phyloP scores from a whole-genome alignment of 2,329 filamentous ascomycete species.

The Pezicula neosporulosa region DNA sequence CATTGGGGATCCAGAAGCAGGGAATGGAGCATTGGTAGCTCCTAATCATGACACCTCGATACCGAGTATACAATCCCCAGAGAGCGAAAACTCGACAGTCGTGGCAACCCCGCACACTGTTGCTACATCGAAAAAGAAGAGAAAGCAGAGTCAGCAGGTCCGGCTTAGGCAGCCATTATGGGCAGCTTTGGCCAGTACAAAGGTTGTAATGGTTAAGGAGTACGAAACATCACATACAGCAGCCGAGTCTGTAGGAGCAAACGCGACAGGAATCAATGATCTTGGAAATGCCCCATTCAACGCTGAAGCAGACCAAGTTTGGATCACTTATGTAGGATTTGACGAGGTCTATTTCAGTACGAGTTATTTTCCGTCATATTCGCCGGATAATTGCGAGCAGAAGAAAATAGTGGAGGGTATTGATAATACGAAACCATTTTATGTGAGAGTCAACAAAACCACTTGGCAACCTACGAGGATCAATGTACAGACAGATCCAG shows the following conservation, averaged over 20 bases:
- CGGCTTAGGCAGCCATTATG: conserved; percentile 88
- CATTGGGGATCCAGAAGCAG: conserved; percentile 60
- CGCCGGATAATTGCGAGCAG: conserved; percentile 30
- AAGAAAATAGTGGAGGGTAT: conserved; percentile 40
- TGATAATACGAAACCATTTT: conserved; percentile 72
- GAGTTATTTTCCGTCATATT: conserved; percentile 54
- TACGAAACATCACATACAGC: conserved; percentile 78
- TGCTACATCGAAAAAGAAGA: conserved; percentile 72
- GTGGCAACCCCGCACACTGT: conserved; percentile 27
- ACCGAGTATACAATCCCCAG: conserved; percentile 15
- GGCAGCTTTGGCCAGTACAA: conserved; percentile 92
- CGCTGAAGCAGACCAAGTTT: conserved; percentile 67
- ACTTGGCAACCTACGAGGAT: conserved; percentile 78
- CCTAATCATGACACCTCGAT: conserved; percentile 42
- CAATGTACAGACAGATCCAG: conserved; percentile 41
- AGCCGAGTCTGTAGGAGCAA: conserved; percentile 69
- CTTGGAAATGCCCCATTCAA: conserved; percentile 73
- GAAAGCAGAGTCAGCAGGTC: conserved; percentile 88
- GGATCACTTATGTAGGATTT: conserved; percentile 76
- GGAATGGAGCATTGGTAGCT: conserved; percentile 43
- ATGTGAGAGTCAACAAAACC: conserved; percentile 74
- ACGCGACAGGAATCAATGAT: conserved; percentile 74
- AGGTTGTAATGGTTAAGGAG: conserved; percentile 93
- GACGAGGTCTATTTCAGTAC: conserved; percentile 77
- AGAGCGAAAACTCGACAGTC: conserved; percentile 20